Evolutionary conservation across 2,329 filamentous ascomycete species (phyloP).

Genomic region (Arthrobotrys megalospora): DNA sequence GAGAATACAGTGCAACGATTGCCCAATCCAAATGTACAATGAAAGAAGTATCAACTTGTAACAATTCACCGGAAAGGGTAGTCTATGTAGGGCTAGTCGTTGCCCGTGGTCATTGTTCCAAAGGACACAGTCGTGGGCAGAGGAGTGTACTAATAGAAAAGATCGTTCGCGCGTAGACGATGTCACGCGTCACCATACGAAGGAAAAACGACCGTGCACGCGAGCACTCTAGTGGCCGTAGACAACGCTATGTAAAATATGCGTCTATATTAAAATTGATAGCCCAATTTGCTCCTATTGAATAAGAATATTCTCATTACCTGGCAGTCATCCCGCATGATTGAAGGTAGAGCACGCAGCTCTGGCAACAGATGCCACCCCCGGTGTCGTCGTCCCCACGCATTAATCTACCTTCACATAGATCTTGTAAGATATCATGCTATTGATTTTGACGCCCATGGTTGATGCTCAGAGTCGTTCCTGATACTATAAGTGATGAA

Average conservation of each 20-base stretch:
- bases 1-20: constrained; percentile 74
- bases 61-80: constrained; percentile 58
- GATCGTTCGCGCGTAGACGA: too few species aligned
- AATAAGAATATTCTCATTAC: neutral
- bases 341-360: constrained; percentile 37
- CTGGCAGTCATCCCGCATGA: constrained; percentile 39
- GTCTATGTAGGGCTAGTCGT: constrained; percentile 1
- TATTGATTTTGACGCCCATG: constrained; percentile 13
- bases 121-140: too few species aligned
- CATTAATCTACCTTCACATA: constrained; percentile 29
- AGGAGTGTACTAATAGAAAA: too few species aligned
- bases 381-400: constrained; percentile 36
- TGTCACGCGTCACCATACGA: too few species aligned
- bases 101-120: neutral
- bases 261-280: too few species aligned
- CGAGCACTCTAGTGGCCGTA: too few species aligned
- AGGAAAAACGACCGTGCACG: too few species aligned
- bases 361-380: constrained; percentile 9
- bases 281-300: too few species aligned
- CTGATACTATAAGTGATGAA: too few species aligned
- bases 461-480: neutral
- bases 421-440: neutral
- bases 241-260: too few species aligned
- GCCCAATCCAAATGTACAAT: constrained; percentile 74
- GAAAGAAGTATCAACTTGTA: constrained; percentile 70